Conservation (phyloP, 805 yeast genomes). For the Millerozyma miso region DNA sequence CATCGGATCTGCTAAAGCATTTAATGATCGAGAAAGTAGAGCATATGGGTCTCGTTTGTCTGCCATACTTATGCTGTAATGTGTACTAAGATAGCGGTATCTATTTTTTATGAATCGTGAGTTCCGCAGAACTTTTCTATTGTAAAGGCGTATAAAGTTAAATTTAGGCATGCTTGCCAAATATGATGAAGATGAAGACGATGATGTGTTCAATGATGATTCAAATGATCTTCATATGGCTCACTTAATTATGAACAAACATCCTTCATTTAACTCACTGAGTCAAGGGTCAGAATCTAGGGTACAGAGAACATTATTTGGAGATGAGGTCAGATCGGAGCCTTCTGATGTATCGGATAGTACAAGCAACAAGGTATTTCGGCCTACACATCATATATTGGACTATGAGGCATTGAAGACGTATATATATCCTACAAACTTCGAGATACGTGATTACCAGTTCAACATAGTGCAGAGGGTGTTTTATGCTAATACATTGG, state of each 20-base stretch:
- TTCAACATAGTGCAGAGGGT: slow-evolving; percentile 71
- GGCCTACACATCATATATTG: slow-evolving; percentile 23
- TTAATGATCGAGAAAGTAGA: slow-evolving; percentile 18
- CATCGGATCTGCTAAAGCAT: slow-evolving; percentile 22
- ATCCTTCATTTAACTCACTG: neutral
- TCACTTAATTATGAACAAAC: neutral
- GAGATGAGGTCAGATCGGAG: slow-evolving; percentile 5
- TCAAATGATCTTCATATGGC: slow-evolving; percentile 8
- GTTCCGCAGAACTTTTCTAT: neutral
- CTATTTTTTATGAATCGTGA: neutral
- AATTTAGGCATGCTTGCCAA: neutral
- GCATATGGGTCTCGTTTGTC: slow-evolving; percentile 21
- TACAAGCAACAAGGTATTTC: neutral
- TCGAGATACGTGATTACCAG: slow-evolving; percentile 84
- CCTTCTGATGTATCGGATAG: neutral
- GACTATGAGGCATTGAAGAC: slow-evolving; percentile 23
- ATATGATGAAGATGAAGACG: slow-evolving; percentile 6
- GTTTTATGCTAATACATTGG: slow-evolving; percentile 66
- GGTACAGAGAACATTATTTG: slow-evolving; percentile 9
- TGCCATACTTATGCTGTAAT: too few relatives aligned
- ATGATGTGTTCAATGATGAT: slow-evolving; percentile 12
- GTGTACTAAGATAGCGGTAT: too few relatives aligned
- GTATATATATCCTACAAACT: slow-evolving; percentile 82
- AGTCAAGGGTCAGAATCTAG: neutral
- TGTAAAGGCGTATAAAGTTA: neutral